Base-by-base conservation (phyloP, 1,284 basidiomycete species). In the Cryptococcus sp. region DNA sequence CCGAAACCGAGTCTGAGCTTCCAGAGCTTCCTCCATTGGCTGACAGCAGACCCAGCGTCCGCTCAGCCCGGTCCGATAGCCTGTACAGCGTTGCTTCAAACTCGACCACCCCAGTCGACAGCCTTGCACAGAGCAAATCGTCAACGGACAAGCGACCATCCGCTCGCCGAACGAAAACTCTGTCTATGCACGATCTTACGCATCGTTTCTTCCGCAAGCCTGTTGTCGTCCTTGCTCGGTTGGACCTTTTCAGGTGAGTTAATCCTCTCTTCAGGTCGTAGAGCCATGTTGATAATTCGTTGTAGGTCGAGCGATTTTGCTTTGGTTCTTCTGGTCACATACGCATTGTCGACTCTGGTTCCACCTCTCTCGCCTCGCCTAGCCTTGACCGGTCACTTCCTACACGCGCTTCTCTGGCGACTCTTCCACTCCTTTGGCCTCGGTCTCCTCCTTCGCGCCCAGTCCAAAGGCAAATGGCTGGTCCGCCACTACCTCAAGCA, bases 401-500 rank as follows among this genome's bases (percentile, higher is more conserved):
- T 84, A 1, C 93, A 99, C 68, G 90, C 94, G 0, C 80, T 94
- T 17, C 75, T 80, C 0, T 99, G 96, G 95, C 87, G 90, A 52
- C 72, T 89, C 35, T 88, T 96, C 80, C 92, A 98, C 78, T 91
- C 88, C 25, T 86, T 94, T 69, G 94, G 90, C 0, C 84, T 99
- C 4, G 95, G 95, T 0, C 78, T 87, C 39, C 81, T 95, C 8
- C 83, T 99, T 25, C 85, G 85, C 38, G 89, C 88, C 2, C 95
- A 99, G 79, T 89, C 89, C 64, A 83, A 88, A 73, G 85, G 81
- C 73, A 93, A 93, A 78, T 97, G 90, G 83, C 81, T 97, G 50
- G 93, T 99, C 27, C 82, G 92, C 58, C 95, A 98, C 76, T 99
- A 90, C 77, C 78, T 98, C 67, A 94, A 94, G 81, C 86, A 93